Percentiles rank a stretch among this genome's conserved stretches.
These are phyloP conservation scores for Didymella segeticola DNA, from an alignment of 2,329 filamentous ascomycete genomes.

Conservation along the genomic window DNA sequence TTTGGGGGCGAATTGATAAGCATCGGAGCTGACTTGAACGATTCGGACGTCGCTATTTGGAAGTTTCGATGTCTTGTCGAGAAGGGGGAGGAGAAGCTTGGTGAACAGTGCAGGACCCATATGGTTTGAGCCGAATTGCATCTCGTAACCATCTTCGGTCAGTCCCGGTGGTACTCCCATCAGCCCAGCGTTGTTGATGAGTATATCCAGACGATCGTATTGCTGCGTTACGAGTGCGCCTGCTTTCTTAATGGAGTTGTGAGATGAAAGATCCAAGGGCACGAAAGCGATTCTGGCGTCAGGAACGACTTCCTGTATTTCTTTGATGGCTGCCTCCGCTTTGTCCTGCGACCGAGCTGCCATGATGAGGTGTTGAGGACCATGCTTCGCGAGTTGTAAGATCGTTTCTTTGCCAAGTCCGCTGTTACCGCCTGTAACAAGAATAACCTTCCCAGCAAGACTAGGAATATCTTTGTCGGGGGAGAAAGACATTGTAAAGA, in stretches of 20 bases:
- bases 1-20: neutral
- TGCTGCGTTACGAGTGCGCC: neutral
- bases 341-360: conserved; percentile 27
- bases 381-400: conserved; percentile 49
- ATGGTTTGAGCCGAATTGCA: conserved; percentile 56
- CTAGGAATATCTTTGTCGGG: conserved; percentile 24
- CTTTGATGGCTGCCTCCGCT: neutral
- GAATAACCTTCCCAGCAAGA: conserved; percentile 23
- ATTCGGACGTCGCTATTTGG: neutral
- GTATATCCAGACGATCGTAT: conserved; percentile 47
- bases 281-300: neutral
- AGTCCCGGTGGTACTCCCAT: conserved; percentile 28
- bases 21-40: neutral
- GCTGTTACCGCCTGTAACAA: conserved; percentile 45
- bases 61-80: conserved; percentile 46
- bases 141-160: conserved; percentile 55
- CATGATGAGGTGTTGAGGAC: conserved; percentile 51
- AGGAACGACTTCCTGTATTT: neutral
- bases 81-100: conserved; percentile 49
- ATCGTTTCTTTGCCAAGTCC: conserved; percentile 54
- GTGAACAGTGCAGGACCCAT: conserved; percentile 54
- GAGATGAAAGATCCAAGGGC: neutral
- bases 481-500: conserved; percentile 16
- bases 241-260: neutral
- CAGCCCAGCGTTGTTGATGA: conserved; percentile 54